Evolutionary conservation across 1,284 basidiomycete species (phyloP), one percentile per base, ranked within the genome.

Genomic region (Apiotrichum brassicae): DNA sequence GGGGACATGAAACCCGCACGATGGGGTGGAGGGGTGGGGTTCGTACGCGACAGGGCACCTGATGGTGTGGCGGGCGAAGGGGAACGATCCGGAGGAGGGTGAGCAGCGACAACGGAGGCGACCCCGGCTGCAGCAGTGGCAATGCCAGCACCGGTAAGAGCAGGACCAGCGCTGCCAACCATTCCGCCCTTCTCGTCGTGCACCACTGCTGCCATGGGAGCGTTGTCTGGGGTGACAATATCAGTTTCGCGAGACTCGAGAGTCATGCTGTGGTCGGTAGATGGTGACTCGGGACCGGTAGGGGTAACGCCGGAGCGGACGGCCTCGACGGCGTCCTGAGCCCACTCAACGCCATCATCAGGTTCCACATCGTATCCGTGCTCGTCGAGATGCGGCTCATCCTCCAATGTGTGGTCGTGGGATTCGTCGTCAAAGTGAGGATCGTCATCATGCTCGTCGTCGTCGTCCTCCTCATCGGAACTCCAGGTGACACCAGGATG

Each of bases 381-480:
- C 0, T 54, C 49, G 25, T 53, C 48, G 20, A 51, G 51, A n/a
- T 50, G 43, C 38, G 52, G 57, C 6, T 47, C 57, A 6, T 60
- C 51, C 28, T 60, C 53, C 18, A 48, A 32, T 30, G 53, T 46
- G 11, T 50, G 43, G 41, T 56, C 22, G 46, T 54, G 46, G n/a
- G n/a, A n/a, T 40, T 60, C 57, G 16, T 62, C 84, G 63, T 86
- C 83, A 39, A 82, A 81, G 56, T 56, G 59, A 6, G 82, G 84
- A 28, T 83, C 81, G 37, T 85, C 83, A 6, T 61, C 58, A 8
- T 59, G 63, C n/a, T 70, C 71, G 18, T 53, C 63, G 18, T 66
- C 65, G 9, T 86, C 83, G 23, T 83, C 82, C 24, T 87, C 85
- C 23, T 85, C 82, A 45, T 90, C 87, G 0, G 84, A 84, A 49